These are phyloP conservation scores for Sisymbrium altissimum DNA, from an alignment of 345 rosid genomes.

Conservation along the genomic window DNA sequence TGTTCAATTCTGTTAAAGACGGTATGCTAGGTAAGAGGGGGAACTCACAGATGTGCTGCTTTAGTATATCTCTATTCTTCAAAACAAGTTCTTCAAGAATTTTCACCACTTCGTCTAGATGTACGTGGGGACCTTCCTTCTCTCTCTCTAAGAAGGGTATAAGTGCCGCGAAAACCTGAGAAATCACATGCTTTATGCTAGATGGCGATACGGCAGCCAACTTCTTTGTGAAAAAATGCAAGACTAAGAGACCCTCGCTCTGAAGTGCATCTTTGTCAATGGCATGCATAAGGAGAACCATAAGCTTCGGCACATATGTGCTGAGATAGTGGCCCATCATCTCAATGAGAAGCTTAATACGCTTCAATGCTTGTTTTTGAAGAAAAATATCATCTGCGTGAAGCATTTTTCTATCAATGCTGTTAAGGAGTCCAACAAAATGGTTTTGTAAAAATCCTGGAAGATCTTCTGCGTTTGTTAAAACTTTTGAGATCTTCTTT, in stretches of 20 bases:
- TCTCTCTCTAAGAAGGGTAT: constrained; percentile 87
- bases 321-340: constrained; percentile 89
- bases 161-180: constrained; percentile 94
- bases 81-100: constrained; percentile 87
- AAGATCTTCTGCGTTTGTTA: constrained; percentile 77
- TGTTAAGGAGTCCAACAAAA: constrained; percentile 94
- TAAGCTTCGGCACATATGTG: constrained; percentile 87
- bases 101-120: constrained; percentile 66
- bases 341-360: constrained; percentile 82
- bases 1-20: constrained; percentile 71
- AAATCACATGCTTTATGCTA: constrained; percentile 80
- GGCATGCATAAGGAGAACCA: constrained; percentile 97
- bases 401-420: constrained; percentile 89
- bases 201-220: constrained; percentile 74
- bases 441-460: constrained; percentile 85
- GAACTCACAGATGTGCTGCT: constrained; percentile 88
- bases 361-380: constrained; percentile 89
- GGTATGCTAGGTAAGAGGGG: constrained; percentile 85
- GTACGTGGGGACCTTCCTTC: constrained; percentile 47
- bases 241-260: constrained; percentile 77
- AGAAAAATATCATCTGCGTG: constrained; percentile 65
- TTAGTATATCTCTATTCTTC: constrained; percentile 64
- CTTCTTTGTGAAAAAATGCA: constrained; percentile 76
- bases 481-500: constrained; percentile 72
- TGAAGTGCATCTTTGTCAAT: constrained; percentile 80